Evolutionary conservation across 1,284 basidiomycete genomes (phyloP), one percentile per base, ranked within the genome.

Genomic region (Austroboletus niveus): DNA sequence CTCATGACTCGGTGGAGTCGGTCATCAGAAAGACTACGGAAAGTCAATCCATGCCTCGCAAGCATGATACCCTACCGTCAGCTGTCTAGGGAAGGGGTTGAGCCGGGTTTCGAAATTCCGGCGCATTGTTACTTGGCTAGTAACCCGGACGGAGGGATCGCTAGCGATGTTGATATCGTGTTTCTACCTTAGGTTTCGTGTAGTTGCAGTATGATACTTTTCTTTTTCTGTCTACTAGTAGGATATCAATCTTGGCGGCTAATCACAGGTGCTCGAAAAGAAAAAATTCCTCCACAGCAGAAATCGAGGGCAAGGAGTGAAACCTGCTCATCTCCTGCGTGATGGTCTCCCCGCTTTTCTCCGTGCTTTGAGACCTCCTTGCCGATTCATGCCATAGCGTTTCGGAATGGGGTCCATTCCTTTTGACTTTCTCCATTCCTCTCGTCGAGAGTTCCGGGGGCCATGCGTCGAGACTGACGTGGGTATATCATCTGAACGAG

Each of bases 361-460:
- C 51, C 77, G 72, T 39, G 78, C 84, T 31, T 79, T 79, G 27
- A 81, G 52, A 12, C 70, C 72, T 35, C 87, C 87, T 64, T 89
- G 84, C 39, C 82, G 75, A 62, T 88, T 89, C 75, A 85, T 79
- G 27, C 77, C 79, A 39, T 68, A 73, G 11, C 74, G 65, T 56
- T 73, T 75, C 8, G 79, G 74, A 51, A 78, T 69, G 27, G 81
- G 69, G 9, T 74, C 60, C 68, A 89, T 62, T 42, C 89, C 88
- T 62, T 89, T 91, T 36, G 89, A 85, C 52, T 70, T 69, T 60
- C 88, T 75, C 89, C 89, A 91, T 58, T 83, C 76, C 60, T 89
- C 87, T 56, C 84, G 75, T 51, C 88, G 75, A 45, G 88, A 87
- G 42, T 74, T 72, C 39, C 87, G 81, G 5, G 82, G 79, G 14